A percentile compares a stretch with the other conserved stretches of the same genome.
phyloP scores from a whole-genome alignment of 1,284 basidiomycete genomes.

The Cronartium quercuum region DNA sequence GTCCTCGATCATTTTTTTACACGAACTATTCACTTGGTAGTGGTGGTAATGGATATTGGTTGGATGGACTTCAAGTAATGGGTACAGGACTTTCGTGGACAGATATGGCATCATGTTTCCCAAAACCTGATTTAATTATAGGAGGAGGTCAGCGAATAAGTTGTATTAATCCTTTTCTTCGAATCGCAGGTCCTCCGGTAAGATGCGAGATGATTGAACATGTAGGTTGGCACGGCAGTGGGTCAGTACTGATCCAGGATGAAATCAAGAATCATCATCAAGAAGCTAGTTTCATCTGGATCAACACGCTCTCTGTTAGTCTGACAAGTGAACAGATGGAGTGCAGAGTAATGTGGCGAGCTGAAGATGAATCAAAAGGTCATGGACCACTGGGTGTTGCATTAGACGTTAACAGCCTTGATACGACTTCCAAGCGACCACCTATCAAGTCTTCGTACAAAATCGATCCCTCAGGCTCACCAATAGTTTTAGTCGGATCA shows the following conservation, averaged over 20 bases:
- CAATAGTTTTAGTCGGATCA: too few species aligned
- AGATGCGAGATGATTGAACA: slow-evolving; percentile 18
- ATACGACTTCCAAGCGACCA: too few species aligned
- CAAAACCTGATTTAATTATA: slow-evolving; percentile 22
- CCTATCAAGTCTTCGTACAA: too few species aligned
- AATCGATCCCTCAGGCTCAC: too few species aligned
- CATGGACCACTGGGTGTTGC: slow-evolving; percentile 11
- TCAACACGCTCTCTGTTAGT: slow-evolving; percentile 23
- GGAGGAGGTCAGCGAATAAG: neutral
- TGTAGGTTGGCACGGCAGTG: slow-evolving; percentile 34
- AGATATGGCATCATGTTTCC: slow-evolving; percentile 33
- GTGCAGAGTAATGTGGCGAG: slow-evolving; percentile 32
- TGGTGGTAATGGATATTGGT: slow-evolving; percentile 23
- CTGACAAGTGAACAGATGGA: neutral
- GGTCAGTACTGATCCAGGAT: slow-evolving; percentile 6
- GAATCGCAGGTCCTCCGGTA: slow-evolving; percentile 1
- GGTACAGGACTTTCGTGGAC: neutral
- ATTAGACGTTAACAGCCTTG: neutral
- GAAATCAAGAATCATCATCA: neutral
- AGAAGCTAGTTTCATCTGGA: slow-evolving; percentile 14
- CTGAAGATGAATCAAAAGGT: neutral
- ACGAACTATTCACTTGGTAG: slow-evolving; percentile 36
- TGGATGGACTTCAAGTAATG: slow-evolving; percentile 8
- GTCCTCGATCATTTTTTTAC: slow-evolving; percentile 2
- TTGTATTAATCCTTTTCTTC: neutral